Base-by-base conservation (phyloP, 1,284 basidiomycete genomes). In the Sanghuangporus weigelae region DNA sequence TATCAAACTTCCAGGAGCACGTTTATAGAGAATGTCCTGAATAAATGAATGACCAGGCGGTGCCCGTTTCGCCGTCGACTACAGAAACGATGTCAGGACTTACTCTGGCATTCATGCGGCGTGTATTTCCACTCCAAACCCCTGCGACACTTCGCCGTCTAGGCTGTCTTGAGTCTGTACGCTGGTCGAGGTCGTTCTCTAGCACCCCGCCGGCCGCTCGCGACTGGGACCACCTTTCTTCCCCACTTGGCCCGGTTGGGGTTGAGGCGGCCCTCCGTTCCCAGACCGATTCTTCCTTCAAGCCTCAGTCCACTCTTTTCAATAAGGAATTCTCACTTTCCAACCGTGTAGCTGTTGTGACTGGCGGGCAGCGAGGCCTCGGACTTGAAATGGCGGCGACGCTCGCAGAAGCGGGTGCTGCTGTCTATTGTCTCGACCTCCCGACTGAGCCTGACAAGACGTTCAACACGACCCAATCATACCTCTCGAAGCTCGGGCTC, bases 341-440 rank as follows among this genome's bases (percentile, higher is more conserved):
- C n/a, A 87, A 86, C 69, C 85, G 89, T 23, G 89, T 91, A 14
- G 87, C 84, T 39, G 78, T 94, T 64, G 84, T 93, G 50, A 90
- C 90, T 0, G 91, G 91, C 8, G 92, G 81, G 2, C 90, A 90
- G 69, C 82, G 92, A 57, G 93, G 93, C 1, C 81, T 95, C 10
- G 92, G 93, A 3, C 81, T 95, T 46, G 90, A 92, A 74, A 89
- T 92, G 83, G 90, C 90, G 38, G 78, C 92, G 62, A 84, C 87
- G 3, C 76, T 92, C 46, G 81, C 85, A 44, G 92, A 95, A 75
- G 86, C 86, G 2, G 92, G 91, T 57, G 90, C 91, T 3, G 84
- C 78, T 2, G 84, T 95, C 0, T 90, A 92, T 73, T 92, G 89
- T 70, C 74, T 93, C 39, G 93, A 95, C 73, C 76, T 93, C 6